Percentiles rank a stretch among this genome's conserved stretches.
Conservation (phyloP, 768 basidiomycete genomes). For the Mycena alexandri region DNA sequence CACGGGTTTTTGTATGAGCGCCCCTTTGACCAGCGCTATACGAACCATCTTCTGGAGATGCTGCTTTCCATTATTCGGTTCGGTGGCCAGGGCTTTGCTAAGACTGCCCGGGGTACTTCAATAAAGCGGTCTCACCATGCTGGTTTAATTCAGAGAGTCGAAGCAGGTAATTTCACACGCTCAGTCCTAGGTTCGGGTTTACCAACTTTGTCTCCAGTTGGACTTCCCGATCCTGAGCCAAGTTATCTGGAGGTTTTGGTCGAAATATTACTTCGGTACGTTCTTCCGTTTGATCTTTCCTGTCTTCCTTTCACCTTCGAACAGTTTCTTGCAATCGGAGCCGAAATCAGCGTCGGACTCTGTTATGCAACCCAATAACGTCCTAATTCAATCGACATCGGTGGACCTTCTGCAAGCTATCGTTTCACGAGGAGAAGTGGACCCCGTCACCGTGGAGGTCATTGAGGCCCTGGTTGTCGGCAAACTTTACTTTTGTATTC, state of each 20-base stretch:
- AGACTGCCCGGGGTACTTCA: conserved; percentile 73
- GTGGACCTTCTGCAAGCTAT: conserved; percentile 88
- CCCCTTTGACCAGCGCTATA: conserved; percentile 81
- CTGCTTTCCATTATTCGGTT: conserved; percentile 84
- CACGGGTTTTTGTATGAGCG: conserved; percentile 77
- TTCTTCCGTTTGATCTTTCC: background rate
- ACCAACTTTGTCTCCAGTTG: conserved; percentile 42
- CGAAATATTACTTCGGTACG: conserved; percentile 79
- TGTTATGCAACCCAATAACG: conserved; percentile 73
- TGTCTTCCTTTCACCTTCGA: conserved; percentile 12
- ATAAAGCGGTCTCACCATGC: conserved; percentile 76
- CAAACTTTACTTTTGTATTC: conserved; percentile 82
- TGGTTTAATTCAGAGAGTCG: conserved; percentile 72
- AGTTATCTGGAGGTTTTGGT: conserved; percentile 85
- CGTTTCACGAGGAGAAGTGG: conserved; percentile 85
- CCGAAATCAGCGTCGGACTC: conserved; percentile 62
- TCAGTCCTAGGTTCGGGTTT: conserved; percentile 10
- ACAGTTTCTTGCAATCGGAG: conserved; percentile 84
- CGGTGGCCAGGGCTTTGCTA: conserved; percentile 90
- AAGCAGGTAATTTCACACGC: conserved; percentile 59
- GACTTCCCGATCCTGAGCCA: conserved; percentile 63
- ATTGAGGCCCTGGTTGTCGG: conserved; percentile 80
- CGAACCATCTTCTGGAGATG: conserved; percentile 81
- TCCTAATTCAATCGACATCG: conserved; percentile 76
- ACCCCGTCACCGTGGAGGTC: conserved; percentile 66